phyloP scores from a whole-genome alignment of 2,329 filamentous ascomycete species.

The Pyrenochaeta sp. region DNA sequence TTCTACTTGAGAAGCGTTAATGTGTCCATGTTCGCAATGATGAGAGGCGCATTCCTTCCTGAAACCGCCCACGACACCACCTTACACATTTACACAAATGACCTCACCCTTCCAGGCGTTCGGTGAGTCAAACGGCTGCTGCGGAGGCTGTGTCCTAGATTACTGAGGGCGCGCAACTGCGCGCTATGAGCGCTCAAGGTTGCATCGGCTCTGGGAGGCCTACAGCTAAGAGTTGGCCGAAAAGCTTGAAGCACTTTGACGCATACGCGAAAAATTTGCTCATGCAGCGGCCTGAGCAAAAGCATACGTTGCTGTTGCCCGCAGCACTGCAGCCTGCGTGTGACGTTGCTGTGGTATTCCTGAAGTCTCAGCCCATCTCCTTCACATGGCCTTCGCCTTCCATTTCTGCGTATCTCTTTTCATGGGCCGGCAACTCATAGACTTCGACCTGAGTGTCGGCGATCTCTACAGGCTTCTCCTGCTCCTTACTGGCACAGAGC shows the following conservation, averaged over 20 bases:
- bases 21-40: slow-evolving; percentile 1
- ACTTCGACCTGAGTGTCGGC: slow-evolving; percentile 7
- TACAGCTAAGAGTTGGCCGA: neutral
- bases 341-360: neutral
- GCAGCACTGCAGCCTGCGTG: neutral
- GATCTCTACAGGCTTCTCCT: slow-evolving; percentile 21
- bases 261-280: neutral
- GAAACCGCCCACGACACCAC: neutral
- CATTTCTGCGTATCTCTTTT: slow-evolving; percentile 14
- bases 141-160: neutral
- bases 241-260: neutral
- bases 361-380: slow-evolving; percentile 2
- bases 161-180: neutral
- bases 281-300: neutral
- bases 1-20: neutral
- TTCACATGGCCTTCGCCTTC: slow-evolving; percentile 21
- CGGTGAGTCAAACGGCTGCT: neutral
- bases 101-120: neutral
- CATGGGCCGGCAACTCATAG: slow-evolving; percentile 24
- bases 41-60: neutral
- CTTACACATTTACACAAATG: neutral
- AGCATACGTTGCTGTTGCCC: neutral
- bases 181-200: neutral
- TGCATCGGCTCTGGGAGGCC: neutral
- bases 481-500: slow-evolving; percentile 19